Evolutionary conservation across 176 grass and related monocot genomes (phyloP), one percentile per base, ranked within the genome.

Genomic region (Secale cereale): DNA sequence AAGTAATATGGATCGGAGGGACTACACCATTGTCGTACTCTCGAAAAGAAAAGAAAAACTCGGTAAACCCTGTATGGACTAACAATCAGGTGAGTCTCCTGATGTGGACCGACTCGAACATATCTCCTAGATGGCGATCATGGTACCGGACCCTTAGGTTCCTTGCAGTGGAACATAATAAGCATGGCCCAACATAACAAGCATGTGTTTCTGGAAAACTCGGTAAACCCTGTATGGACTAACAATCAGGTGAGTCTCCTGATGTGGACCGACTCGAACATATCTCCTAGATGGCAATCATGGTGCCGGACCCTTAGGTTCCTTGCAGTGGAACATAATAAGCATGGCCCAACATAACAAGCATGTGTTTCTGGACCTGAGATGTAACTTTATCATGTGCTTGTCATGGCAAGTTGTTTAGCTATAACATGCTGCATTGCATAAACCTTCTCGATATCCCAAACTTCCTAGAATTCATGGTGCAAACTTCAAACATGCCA

Each of bases 401-500:
- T 45, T 62, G 5, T 61, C 23, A 82, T 17, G 14, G 39, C 14
- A 74, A 10, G 43, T 30, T 29, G 54, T 43, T 73, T 25, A 19
- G 10, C 37, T 73, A 73, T n/a, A 83, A 36, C 30, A 74, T 46
- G 25, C 56, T 62, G 81, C 81, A 63, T 74, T 54, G 15, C 66
- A 43, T 39, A 57, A 10, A 12, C 15, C 19, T 84, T 66, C 29
- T 66, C 10, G 50, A 23, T 37, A 26, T 26, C 39, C 70, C 46
- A 23, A 73, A 73, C 32, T 78, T 59, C 32, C 13, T 23, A 68
- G 16, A 31, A 35, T 39, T 33, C 22, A 37, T 33, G 32, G 56
- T 36, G 22, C 22, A 37, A 59, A 59, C 22, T 66, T 54, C 31
- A 76, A 52, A 17, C 17, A 45, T 31, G 14, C 22, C 29, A 66